Evolutionary conservation across 371 early-diverging fungal genomes (phyloP), one percentile per base, ranked within the genome.

Genomic region (Fennellomyces sp.): DNA sequence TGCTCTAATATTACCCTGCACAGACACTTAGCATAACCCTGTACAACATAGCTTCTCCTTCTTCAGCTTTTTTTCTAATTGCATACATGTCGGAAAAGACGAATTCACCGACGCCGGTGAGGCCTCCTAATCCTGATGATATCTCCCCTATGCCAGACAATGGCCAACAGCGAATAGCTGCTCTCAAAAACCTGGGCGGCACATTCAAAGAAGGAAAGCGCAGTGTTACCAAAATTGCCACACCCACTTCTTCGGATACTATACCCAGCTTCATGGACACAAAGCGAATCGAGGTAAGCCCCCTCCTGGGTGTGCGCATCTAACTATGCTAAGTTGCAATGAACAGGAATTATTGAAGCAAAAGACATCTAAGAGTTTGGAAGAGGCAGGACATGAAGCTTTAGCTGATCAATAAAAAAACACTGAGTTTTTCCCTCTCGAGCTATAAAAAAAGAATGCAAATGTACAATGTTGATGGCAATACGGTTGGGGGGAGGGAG

Each of bases 131-230:
- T 4, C 5, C n/a, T 45, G n/a, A n/a, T n/a, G n/a, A 15, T 21
- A 45, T n/a, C 8, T n/a, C 5, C 17, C 58, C 58, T 12, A 36
- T 47, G 49, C 58, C 58, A 27, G 21, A 15, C 21, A 48, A 15
- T 17, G 49, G 36, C 27, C 47, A 58, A 27, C 66, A 78, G 25
- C 67, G 78, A 27, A 63, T 75, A 60, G 69, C 62, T 10, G 78
- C 78, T 6, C 48, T 78, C 29, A 64, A 65, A 51, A 35, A 78
- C 27, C 56, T 78, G 15, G 78, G 78, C 2, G 69, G 69, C 13
- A 75, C 78, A 17, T 78, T 78, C 50, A 60, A 68, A 39, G 78
- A 78, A 61, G 78, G 78, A 10, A 48, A 66, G 19, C 75, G 62
- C n/a, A 52, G 66, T 1, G 64, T 78, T 26, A 56, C 75, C 21